A percentile compares a stretch with the other conserved stretches of the same genome.
Evolutionary conservation across 148 eudicot genomes (phyloP).

Genomic region (Agrostemma githago): DNA sequence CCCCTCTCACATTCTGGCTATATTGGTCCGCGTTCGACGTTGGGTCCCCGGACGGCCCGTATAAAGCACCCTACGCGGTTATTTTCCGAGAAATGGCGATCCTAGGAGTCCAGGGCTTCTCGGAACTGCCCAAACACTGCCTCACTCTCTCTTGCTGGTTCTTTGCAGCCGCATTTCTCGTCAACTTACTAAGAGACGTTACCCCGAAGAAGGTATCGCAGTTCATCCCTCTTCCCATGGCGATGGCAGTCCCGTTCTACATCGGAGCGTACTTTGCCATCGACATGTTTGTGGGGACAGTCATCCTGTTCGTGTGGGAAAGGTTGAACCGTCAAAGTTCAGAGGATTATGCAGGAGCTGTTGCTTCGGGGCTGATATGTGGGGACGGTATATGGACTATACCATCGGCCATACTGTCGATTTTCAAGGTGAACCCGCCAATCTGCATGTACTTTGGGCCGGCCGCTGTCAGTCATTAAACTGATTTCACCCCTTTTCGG

Average conservation of each 20-base stretch:
- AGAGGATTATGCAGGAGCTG: constrained; percentile 39
- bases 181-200: constrained; percentile 50
- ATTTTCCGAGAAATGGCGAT: constrained; percentile 74
- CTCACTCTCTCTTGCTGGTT: constrained; percentile 51
- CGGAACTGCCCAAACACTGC: constrained; percentile 68
- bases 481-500: neutral
- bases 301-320: constrained; percentile 53
- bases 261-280: constrained; percentile 72
- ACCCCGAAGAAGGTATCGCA: constrained; percentile 42
- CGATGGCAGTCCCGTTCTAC: constrained; percentile 74
- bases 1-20: constrained; percentile 70
- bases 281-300: constrained; percentile 73
- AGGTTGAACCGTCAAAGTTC: constrained; percentile 31
- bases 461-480: neutral
- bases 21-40: constrained; percentile 69
- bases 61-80: constrained; percentile 72
- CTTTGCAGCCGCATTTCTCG: constrained; percentile 48
- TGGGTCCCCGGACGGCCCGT: constrained; percentile 56
- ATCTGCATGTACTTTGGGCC: constrained; percentile 51
- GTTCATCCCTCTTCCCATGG: constrained; percentile 68
- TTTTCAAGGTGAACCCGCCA: constrained; percentile 40
- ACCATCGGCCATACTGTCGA: constrained; percentile 41
- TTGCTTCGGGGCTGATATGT: constrained; percentile 47
- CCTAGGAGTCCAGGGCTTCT: constrained; percentile 62
- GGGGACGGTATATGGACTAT: constrained; percentile 50